phyloP scores from a whole-genome alignment of 495 filamentous ascomycete species.

The Penicillium flavigenum region DNA sequence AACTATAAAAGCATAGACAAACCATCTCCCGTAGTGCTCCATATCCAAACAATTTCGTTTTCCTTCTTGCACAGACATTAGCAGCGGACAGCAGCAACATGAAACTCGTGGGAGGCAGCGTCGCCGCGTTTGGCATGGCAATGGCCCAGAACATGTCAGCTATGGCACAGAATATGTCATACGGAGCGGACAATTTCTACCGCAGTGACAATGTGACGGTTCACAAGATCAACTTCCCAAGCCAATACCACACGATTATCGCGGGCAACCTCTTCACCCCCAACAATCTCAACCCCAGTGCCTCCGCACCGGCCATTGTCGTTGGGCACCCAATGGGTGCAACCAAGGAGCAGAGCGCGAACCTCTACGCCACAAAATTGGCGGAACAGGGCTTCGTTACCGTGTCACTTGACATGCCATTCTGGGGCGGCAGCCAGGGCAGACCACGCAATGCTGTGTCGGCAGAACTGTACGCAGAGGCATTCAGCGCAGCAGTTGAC shows the following conservation, averaged over 20 bases:
- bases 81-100: no score
- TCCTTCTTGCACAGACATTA: no score
- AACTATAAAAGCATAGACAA: no score
- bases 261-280: constrained; percentile 26
- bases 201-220: constrained; percentile 25
- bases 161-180: constrained; percentile 32
- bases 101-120: constrained; percentile 5
- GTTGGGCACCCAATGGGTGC: constrained; percentile 38
- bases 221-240: constrained; percentile 23
- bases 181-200: constrained; percentile 33
- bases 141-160: constrained; percentile 10
- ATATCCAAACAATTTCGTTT: no score
- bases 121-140: constrained; percentile 7
- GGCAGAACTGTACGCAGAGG: constrained; percentile 39
- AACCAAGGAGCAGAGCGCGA: constrained; percentile 45
- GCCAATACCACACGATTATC: constrained; percentile 23
- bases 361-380: constrained; percentile 35
- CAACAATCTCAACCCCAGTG: constrained; percentile 15
- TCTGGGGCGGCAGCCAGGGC: constrained; percentile 38
- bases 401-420: constrained; percentile 36
- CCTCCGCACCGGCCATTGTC: constrained; percentile 19
- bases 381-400: constrained; percentile 40
- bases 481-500: constrained; percentile 39
- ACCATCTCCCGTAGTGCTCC: no score
- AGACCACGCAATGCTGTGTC: constrained; percentile 37